Evolutionary conservation across 192 early-diverging fungal genomes (phyloP), one percentile per base, ranked within the genome.

Genomic region (Spizellomyces punctatus): DNA sequence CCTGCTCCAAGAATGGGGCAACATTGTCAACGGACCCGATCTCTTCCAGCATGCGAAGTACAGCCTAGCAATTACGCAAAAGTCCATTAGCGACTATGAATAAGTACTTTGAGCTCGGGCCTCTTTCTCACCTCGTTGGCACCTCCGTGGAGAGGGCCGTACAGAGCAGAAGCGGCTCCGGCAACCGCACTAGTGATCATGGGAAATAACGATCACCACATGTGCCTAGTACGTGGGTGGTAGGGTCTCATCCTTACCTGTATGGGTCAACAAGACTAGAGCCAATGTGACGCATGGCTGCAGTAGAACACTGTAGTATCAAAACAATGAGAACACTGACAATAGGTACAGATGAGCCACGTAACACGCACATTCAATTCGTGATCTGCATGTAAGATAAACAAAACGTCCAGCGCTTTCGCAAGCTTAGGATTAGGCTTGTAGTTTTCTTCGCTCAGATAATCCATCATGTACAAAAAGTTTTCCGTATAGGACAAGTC

Each of bases 381-480:
- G 59, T 84, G 81, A 61, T 89, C 88, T 42, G 89, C 89, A 49
- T 90, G 86, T 56, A 90, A 68, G 69, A 90, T 90, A 70, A 90
- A 90, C 71, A 90, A 74, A 54, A 90, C 68, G 72, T 90, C 89
- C 50, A 90, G 78, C 8, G 88, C 88, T 44, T 75, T 71, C 8
- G 84, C 82, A 22, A 90, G 78, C n/a, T 77, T 76, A 21, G 86
- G 77, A 57, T 90, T 77, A 10, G 88, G 88, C 10, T 67, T 76
- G 63, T 90, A 89, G 21, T 89, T 71, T 19, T 68, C 58, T 67
- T 89, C 88, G 12, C 74, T 76, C n/a, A 89, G 73, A 16, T 74
- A 73, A 71, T 89, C 88, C 79, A 90, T 81, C 89, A 90, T 90
- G 36, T 62, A 62, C 48, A 90, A 61, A 44, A 90, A 88, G 73